Percentiles rank a stretch among this genome's conserved stretches.
Conservation (phyloP, 768 basidiomycete genomes). For the Amanita fuliginea region DNA sequence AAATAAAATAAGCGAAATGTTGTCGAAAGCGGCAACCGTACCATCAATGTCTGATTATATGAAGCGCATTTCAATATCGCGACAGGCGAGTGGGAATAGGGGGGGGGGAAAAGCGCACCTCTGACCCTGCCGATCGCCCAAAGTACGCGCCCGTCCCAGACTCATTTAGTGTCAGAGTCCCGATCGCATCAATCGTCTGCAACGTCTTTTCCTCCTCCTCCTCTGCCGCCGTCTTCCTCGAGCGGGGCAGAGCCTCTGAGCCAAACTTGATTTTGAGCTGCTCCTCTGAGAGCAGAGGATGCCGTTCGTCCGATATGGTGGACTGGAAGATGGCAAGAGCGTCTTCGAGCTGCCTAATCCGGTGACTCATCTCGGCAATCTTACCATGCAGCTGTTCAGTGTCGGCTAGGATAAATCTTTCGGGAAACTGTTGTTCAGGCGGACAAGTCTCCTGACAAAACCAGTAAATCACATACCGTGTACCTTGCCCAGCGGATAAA, state of each 20-base stretch:
- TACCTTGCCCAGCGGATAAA: constrained; percentile 41
- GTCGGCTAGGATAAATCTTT: constrained; percentile 50
- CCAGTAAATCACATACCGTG: constrained; percentile 20
- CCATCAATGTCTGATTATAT: constrained; percentile 23
- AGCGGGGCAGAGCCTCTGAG: constrained; percentile 29
- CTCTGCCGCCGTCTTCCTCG: constrained; percentile 9
- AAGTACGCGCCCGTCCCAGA: constrained; percentile 55
- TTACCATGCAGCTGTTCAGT: constrained; percentile 57
- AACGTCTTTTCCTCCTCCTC: constrained; percentile 24
- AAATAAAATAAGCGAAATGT: not conserved
- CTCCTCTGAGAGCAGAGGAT: constrained; percentile 47
- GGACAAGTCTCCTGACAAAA: not conserved
- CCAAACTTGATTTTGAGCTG: constrained; percentile 47
- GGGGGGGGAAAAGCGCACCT: constrained; percentile 28
- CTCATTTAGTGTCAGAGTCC: constrained; percentile 47
- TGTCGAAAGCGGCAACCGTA: not conserved
- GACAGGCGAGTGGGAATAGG: not conserved
- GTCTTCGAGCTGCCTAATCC: constrained; percentile 61
- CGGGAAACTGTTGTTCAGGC: not conserved
- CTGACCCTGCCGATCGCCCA: constrained; percentile 54
- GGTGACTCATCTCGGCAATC: constrained; percentile 55
- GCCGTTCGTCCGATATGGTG: constrained; percentile 42
- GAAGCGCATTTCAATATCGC: not conserved
- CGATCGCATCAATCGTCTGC: constrained; percentile 43
- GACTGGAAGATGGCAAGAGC: constrained; percentile 52